Base-by-base conservation (phyloP, 2,329 filamentous ascomycete species). In the Paracoccidioides lutzii region DNA sequence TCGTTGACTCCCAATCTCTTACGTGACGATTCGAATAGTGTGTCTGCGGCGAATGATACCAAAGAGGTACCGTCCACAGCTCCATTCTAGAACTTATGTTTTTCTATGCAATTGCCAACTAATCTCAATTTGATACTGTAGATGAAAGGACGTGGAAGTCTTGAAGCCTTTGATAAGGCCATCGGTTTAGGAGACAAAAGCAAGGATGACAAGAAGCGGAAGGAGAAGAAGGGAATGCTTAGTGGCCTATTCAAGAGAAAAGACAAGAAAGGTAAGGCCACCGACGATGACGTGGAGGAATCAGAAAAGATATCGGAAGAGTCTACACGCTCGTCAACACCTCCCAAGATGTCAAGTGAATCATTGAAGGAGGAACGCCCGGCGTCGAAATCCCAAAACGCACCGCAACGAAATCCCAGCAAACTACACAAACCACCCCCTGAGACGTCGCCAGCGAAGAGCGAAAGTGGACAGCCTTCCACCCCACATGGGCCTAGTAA, bases 1-100 rank as follows among this genome's bases (percentile, higher is more conserved):
- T 95, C 90, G 0, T 80, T 98, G 46, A 98, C 93, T 3, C 93
- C 93, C 1, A 95, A 95, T 63, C 74, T 98, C 54, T 75, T 97
- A 43, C 84, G 91, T 44, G 91, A 97, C 62, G 90, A 96, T 60
- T 75, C 75, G 9, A 70, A 60, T 58, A 63, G 57, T 49, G 62
- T 56, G 22, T 52, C 54, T n/a, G 56, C 64, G 32, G 57, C 63
- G 10, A 64, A 53, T 44, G 72, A 75, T 14, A 59, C 63, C 51
- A 73, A 68, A 68, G 73, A 74, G 62, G 71, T 73, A 65, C 43
- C 45, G 15, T 30, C 41, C 22, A 40, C 28, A 28, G 30, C 4
- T 7, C 10, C 15, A 5, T 30, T 41, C 12, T 9, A 22, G 22
- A 22, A 22, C 22, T 22, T 22, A 22, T 22, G 4, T n/a, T 12